phyloP scores from a whole-genome alignment of 768 basidiomycete species.

The Phylloporus rhodoxanthus region DNA sequence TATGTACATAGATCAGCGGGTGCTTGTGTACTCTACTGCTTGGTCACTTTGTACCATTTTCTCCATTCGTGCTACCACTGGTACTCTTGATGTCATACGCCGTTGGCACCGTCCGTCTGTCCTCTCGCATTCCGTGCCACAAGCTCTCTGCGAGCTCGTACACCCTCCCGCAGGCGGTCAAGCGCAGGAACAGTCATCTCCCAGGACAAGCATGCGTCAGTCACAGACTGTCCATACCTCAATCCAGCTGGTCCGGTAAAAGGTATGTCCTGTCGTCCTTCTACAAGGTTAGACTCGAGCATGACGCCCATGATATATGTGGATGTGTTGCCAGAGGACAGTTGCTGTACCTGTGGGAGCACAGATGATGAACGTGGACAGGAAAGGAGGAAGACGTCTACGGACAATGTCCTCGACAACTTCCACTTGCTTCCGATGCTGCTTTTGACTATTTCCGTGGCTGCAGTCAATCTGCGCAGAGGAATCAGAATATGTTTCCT shows the following conservation, averaged over 20 bases:
- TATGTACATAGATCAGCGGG: background rate
- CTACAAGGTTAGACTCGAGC: conserved; percentile 89
- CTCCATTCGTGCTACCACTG: conserved; percentile 14
- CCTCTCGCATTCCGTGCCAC: conserved; percentile 32
- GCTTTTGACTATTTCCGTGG: conserved; percentile 92
- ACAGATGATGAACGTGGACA: conserved; percentile 9
- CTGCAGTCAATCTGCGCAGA: conserved; percentile 82
- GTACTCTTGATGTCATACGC: conserved; percentile 6
- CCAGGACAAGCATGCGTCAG: conserved; percentile 90
- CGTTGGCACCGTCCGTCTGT: conserved; percentile 6
- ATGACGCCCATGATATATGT: conserved; percentile 84
- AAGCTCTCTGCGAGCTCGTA: conserved; percentile 63
- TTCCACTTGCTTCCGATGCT: conserved; percentile 80
- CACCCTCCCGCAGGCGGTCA: conserved; percentile 82
- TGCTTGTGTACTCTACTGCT: background rate
- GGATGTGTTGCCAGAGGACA: conserved; percentile 67
- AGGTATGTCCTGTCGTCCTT: conserved; percentile 84
- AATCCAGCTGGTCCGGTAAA: conserved; percentile 62
- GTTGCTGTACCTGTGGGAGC: conserved; percentile 55
- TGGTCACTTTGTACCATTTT: conserved; percentile 5
- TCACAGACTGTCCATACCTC: conserved; percentile 81
- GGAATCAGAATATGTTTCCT: background rate
- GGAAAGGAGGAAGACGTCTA: conserved; percentile 1
- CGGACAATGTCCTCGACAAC: conserved; percentile 88
- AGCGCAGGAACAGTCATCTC: conserved; percentile 76